These are phyloP conservation scores for Aspergillus flavus DNA, from an alignment of 2,329 filamentous ascomycete species.

Conservation along the genomic window DNA sequence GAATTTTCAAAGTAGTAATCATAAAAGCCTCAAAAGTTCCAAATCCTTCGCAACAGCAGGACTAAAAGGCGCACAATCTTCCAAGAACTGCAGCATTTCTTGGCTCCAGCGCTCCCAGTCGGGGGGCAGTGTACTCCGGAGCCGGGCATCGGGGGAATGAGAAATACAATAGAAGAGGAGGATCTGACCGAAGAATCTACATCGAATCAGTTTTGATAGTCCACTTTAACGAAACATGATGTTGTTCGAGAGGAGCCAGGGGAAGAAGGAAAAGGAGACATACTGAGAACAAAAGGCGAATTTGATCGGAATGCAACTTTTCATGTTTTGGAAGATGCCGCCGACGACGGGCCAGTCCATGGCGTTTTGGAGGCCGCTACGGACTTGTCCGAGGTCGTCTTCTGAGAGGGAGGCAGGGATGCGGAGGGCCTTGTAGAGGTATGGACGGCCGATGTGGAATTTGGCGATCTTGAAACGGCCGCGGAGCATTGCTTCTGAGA, in stretches of 20 bases:
- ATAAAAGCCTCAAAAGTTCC: slow-evolving; percentile 38
- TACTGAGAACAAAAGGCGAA: slow-evolving; percentile 47
- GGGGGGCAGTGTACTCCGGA: slow-evolving; percentile 39
- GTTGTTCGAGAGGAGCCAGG: no score
- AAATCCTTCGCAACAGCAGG: slow-evolving; percentile 45
- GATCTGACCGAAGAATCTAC: slow-evolving; percentile 46
- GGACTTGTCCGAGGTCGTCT: slow-evolving; percentile 43
- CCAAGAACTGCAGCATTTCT: slow-evolving; percentile 45
- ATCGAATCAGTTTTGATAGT: background rate
- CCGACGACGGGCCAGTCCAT: slow-evolving; percentile 46
- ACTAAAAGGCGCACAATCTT: slow-evolving; percentile 41
- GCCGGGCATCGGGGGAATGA: slow-evolving; percentile 37
- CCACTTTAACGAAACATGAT: background rate
- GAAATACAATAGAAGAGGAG: slow-evolving; percentile 47
- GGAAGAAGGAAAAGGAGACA: slow-evolving; percentile 4
- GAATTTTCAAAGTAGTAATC: slow-evolving; percentile 9
- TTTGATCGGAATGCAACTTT: slow-evolving; percentile 45
- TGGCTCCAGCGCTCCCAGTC: slow-evolving; percentile 46
- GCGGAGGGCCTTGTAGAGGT: slow-evolving; percentile 47
- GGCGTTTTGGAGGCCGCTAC: slow-evolving; percentile 41
- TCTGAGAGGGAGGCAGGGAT: slow-evolving; percentile 39
- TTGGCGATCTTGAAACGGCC: slow-evolving; percentile 42
- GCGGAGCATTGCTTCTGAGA: slow-evolving; percentile 43
- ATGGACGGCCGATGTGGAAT: slow-evolving; percentile 46
- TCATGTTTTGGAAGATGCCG: slow-evolving; percentile 45